Conservation (phyloP, 805 yeast genomes). For the Pichia thaimueangensis region DNA sequence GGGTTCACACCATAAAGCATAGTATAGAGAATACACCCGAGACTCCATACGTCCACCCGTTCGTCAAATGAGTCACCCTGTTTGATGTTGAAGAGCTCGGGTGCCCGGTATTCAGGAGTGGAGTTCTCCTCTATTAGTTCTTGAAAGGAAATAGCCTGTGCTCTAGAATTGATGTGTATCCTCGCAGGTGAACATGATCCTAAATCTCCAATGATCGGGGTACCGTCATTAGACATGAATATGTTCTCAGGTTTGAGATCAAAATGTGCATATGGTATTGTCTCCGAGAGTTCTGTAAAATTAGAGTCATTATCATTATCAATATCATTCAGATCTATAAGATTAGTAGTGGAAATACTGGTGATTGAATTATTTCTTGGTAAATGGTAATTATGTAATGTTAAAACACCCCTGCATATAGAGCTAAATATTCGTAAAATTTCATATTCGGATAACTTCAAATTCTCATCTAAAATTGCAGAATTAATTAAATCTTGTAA, state of each 20-base stretch:
- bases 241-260: slow-evolving; percentile 89
- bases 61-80: slow-evolving; percentile 63
- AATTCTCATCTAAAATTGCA: slow-evolving; percentile 50
- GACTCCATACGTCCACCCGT: slow-evolving; percentile 82
- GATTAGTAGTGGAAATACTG: too few species aligned
- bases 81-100: slow-evolving; percentile 76
- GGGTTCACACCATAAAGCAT: slow-evolving; percentile 78
- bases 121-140: slow-evolving; percentile 82
- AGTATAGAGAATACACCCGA: slow-evolving; percentile 79
- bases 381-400: slow-evolving; percentile 67
- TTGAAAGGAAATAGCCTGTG: slow-evolving; percentile 68
- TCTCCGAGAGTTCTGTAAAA: slow-evolving; percentile 42
- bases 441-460: slow-evolving; percentile 45
- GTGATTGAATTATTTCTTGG: too few species aligned
- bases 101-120: slow-evolving; percentile 83
- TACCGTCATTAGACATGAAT: slow-evolving; percentile 67
- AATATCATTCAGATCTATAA: background rate
- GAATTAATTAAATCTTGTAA: slow-evolving; percentile 74
- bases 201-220: slow-evolving; percentile 76
- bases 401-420: slow-evolving; percentile 65
- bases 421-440: slow-evolving; percentile 59
- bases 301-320: background rate
- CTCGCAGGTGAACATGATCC: slow-evolving; percentile 74
- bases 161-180: slow-evolving; percentile 46
- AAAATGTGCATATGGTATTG: slow-evolving; percentile 72